Evolutionary conservation across 441 rosid genomes (phyloP).

Genomic region (Syzygium syzygioides): DNA sequence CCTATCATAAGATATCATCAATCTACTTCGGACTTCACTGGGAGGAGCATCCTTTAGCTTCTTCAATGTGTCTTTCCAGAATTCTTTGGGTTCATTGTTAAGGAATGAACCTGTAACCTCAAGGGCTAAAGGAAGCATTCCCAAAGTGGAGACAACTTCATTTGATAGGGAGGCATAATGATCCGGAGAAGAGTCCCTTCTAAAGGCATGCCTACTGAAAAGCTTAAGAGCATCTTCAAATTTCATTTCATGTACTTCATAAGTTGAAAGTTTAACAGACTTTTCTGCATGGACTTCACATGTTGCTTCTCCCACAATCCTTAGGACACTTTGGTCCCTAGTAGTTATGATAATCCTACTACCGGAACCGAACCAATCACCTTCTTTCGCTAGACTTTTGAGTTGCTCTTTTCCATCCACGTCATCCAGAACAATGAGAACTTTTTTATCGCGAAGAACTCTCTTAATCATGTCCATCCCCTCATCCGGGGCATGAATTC

Average conservation of each 20-base stretch:
- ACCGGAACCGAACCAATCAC: rapidly evolving
- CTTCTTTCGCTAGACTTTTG: background rate
- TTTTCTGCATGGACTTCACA: background rate
- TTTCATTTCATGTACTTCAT: no score
- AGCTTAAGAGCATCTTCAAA: no score
- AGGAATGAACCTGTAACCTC: no score
- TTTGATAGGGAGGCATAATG: no score
- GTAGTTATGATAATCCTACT: background rate
- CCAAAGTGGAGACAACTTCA: no score
- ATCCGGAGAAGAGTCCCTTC: no score
- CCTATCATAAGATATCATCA: background rate
- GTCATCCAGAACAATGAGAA: rapidly evolving
- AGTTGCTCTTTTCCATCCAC: background rate
- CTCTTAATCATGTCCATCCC: background rate
- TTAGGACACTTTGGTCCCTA: background rate
- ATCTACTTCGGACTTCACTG: background rate
- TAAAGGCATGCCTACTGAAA: no score
- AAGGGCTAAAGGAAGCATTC: no score
- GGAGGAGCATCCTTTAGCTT: no score
- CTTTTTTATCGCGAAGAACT: rapidly evolving
- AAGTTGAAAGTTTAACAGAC: no score
- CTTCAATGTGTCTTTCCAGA: no score
- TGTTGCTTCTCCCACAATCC: background rate
- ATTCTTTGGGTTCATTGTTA: rapidly evolving
- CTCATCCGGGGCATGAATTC: background rate